Evolutionary conservation across 1,284 basidiomycete species (phyloP), one percentile per base, ranked within the genome.

Genomic region (Trichosporon ovoides): DNA sequence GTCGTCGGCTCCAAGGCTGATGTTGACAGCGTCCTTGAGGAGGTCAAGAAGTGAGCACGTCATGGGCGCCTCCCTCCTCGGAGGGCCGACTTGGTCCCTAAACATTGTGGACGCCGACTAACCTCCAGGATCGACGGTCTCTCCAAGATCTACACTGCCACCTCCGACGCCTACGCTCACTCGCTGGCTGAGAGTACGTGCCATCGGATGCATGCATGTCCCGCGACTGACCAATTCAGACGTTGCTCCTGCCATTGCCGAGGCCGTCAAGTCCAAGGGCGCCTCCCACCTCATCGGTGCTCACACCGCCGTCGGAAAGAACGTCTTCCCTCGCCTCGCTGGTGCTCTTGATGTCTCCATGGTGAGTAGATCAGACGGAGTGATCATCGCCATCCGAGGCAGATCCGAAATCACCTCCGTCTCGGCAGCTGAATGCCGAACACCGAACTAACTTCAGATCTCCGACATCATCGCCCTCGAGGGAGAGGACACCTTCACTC

Each of bases 381-480:
- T 37, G 14, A 19, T 38, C 28, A 12, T 7, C n/a, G 13, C 3
- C 16, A 18, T 1, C 22, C 19, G 33, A 33, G 14, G 34, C 18
- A 14, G 9, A 36, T 22, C 13, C 33, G 5, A 19, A 37, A 16
- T 34, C 14, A 14, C 31, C 46, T 24, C 46, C 16, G 37, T 19
- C 37, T 16, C 37, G 6, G 33, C 18, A 14, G 18, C 28, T 28
- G 40, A 38, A 34, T 33, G 24, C 31, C 37, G 24, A 38, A 16
- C 14, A 3, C 28, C 52, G 24, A 28, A 18, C 56, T 61, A 1
- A 55, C 50, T 18, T 3, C 52, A 75, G 66, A 84, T 98, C 63
- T 93, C 93, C 53, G 96, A 99, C 79, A 87, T 98, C 66, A 90
- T 96, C 69, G 83, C 85, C 51, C 87, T 98, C 69, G 87, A 96